Conservation (phyloP, 176 grass and related monocot species). For the Puccinellia tenuiflora region DNA sequence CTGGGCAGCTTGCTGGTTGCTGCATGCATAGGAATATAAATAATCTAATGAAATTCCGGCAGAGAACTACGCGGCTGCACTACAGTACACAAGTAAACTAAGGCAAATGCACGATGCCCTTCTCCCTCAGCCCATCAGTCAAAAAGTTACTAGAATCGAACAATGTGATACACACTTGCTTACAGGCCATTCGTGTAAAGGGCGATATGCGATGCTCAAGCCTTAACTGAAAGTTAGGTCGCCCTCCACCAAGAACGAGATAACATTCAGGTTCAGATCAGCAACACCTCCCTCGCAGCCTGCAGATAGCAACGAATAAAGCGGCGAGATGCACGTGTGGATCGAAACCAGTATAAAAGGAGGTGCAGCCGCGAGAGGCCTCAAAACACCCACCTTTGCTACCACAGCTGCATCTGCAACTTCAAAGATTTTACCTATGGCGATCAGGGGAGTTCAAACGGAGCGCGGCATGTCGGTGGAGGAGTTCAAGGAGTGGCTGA, state of each 20-base stretch:
- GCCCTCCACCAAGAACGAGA: background rate
- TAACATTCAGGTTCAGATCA: background rate
- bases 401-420: background rate
- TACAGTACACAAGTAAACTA: background rate
- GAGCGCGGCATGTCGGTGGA: conserved; percentile 23
- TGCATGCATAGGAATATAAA: conserved; percentile 4
- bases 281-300: background rate
- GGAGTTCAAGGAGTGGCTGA: conserved; percentile 64
- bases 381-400: background rate
- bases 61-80: background rate
- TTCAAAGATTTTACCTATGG: conserved; percentile 22
- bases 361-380: background rate
- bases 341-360: conserved; percentile 27
- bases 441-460: conserved; percentile 22
- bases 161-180: background rate
- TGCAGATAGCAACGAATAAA: conserved; percentile 43
- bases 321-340: background rate
- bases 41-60: background rate
- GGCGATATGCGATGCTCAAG: background rate
- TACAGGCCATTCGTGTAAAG: background rate
- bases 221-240: background rate
- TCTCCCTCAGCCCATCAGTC: background rate
- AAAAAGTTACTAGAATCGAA: background rate
- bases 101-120: conserved; percentile 5
- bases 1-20: background rate